phyloP scores from a whole-genome alignment of 169 alveolate species.

The Plasmodium coatneyi region DNA sequence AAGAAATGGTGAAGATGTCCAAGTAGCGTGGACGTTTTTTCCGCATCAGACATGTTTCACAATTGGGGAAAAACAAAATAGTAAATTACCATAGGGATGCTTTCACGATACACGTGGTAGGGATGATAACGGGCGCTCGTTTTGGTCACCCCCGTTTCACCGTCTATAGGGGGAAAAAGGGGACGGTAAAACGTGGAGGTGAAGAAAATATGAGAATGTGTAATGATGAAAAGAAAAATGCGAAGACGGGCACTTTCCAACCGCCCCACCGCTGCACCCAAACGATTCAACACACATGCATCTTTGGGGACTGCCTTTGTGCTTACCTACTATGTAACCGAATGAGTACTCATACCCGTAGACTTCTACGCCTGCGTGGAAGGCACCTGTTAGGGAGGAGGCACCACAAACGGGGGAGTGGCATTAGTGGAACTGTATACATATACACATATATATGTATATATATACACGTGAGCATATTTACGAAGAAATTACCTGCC shows the following conservation, averaged over 20 bases:
- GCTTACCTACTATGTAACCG: slow-evolving; percentile 75
- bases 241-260: background rate
- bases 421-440: background rate
- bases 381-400: slow-evolving; percentile 70
- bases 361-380: slow-evolving; percentile 86
- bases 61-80: background rate
- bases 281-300: too few species aligned
- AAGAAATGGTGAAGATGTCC: background rate
- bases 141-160: slow-evolving; percentile 63
- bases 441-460: background rate
- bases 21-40: background rate
- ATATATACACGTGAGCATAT: background rate
- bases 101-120: slow-evolving; percentile 56
- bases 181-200: background rate
- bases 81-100: slow-evolving; percentile 48
- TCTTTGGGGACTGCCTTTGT: background rate
- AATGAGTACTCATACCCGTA: slow-evolving; percentile 82
- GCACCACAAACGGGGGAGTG: background rate
- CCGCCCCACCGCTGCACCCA: background rate
- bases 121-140: slow-evolving; percentile 43
- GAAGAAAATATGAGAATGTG: background rate
- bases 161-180: background rate
- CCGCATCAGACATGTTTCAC: background rate
- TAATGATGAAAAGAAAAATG: background rate
- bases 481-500: slow-evolving; percentile 61